A percentile compares a stretch with the other conserved stretches of the same genome.
These are phyloP conservation scores for Debaryomycetaceae sp. DNA, from an alignment of 1,139 yeast genomes.

Conservation along the genomic window DNA sequence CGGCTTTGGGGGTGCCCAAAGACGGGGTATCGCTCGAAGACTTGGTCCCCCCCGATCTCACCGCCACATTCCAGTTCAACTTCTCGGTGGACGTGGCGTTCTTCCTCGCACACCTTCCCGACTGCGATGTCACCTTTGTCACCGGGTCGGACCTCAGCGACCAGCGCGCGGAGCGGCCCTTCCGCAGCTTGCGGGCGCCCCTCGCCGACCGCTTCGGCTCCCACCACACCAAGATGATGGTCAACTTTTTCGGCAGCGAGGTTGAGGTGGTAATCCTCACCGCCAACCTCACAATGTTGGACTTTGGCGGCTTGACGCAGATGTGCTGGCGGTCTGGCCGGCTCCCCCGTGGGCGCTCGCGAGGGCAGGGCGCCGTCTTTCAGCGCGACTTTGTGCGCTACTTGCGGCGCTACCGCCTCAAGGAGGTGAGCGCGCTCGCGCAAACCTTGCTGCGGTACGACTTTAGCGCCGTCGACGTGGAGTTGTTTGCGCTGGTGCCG, in stretches of 20 bases:
- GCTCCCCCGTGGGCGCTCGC: conserved; percentile 15
- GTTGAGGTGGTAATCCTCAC: conserved; percentile 56
- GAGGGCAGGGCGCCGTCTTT: conserved; percentile 15
- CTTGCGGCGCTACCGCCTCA: conserved; percentile 36
- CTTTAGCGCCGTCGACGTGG: conserved; percentile 45
- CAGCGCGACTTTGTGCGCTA: conserved; percentile 39
- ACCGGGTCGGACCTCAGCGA: conserved; percentile 19
- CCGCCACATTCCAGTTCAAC: conserved; percentile 46
- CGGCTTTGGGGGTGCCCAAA: conserved; percentile 4
- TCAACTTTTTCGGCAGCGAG: conserved; percentile 45
- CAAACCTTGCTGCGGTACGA: conserved; percentile 27
- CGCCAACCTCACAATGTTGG: conserved; percentile 51
- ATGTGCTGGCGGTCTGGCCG: conserved; percentile 61
- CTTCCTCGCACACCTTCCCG: conserved; percentile 27
- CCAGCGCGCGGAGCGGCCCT: conserved; percentile 19
- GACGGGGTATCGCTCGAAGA: conserved; percentile 17
- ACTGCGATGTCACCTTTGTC: conserved; percentile 29
- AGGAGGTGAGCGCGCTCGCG: conserved; percentile 24
- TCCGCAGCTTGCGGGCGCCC: conserved; percentile 27
- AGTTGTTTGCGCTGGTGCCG: conserved; percentile 57
- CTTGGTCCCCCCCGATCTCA: conserved; percentile 29
- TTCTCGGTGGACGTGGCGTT: conserved; percentile 42
- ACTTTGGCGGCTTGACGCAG: conserved; percentile 56
- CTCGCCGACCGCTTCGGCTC: conserved; percentile 39
- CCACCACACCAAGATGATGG: conserved; percentile 67